These are phyloP conservation scores for Talaromyces borbonicus DNA, from an alignment of 495 filamentous ascomycete species.

Conservation along the genomic window DNA sequence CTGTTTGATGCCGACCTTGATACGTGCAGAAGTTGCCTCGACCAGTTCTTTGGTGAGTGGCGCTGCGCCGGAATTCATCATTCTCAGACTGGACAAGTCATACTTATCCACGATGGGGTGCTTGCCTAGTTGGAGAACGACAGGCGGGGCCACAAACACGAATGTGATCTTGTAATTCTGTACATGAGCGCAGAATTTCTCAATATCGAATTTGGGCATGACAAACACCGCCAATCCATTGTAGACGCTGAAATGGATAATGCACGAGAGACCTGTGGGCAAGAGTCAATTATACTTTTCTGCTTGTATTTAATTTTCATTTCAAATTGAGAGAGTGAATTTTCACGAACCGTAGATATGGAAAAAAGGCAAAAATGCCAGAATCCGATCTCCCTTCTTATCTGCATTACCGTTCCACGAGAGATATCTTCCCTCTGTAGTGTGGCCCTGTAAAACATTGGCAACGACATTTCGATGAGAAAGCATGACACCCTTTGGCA, in stretches of 20 bases:
- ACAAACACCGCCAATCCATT: constrained; percentile 61
- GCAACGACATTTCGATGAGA: constrained; percentile 67
- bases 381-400: constrained; percentile 56
- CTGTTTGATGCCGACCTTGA: constrained; percentile 69
- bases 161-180: constrained; percentile 69
- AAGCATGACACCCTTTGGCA: constrained; percentile 79
- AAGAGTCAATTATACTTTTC: no score
- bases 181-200: constrained; percentile 63
- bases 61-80: constrained; percentile 85
- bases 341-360: constrained; percentile 69
- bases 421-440: constrained; percentile 47
- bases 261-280: constrained; percentile 49
- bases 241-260: constrained; percentile 55
- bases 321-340: background rate
- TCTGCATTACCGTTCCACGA: constrained; percentile 43
- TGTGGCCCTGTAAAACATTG: constrained; percentile 44
- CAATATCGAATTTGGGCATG: constrained; percentile 78
- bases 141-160: constrained; percentile 74
- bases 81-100: constrained; percentile 66
- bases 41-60: constrained; percentile 79
- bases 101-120: constrained; percentile 68
- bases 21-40: constrained; percentile 61
- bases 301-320: no score
- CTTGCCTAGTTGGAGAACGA: constrained; percentile 73
- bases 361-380: constrained; percentile 87